Conservation (phyloP, 306 rosid species). For the Castanea crenata region DNA sequence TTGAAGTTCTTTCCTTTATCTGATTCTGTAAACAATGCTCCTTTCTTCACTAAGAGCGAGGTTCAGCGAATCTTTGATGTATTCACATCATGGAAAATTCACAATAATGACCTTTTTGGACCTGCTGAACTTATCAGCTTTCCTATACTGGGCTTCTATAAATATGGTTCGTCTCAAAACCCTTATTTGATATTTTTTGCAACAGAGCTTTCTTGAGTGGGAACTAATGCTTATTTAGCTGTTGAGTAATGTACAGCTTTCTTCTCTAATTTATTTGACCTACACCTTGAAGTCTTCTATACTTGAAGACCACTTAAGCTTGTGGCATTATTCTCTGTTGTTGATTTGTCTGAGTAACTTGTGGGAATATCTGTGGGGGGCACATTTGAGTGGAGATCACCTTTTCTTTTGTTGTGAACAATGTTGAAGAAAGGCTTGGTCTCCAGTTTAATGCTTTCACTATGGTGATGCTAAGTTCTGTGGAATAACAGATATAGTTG, state of each 20-base stretch:
- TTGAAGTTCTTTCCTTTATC: slow-evolving; percentile 69
- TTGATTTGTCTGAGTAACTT: no score
- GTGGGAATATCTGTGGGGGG: no score
- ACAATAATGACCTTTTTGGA: slow-evolving; percentile 55
- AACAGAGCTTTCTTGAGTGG: neutral
- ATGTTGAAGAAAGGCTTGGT: no score
- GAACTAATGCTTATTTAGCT: slow-evolving; percentile 7
- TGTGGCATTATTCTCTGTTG: no score
- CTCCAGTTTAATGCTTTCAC: no score
- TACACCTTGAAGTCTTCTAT: no score
- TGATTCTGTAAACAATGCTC: slow-evolving; percentile 19
- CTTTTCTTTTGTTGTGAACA: no score
- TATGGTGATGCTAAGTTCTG: neutral
- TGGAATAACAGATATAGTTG: neutral
- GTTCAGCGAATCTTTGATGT: slow-evolving; percentile 40
- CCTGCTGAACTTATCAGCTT: slow-evolving; percentile 70
- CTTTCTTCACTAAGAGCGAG: slow-evolving; percentile 51
- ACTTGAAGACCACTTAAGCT: no score
- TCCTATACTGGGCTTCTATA: slow-evolving; percentile 45
- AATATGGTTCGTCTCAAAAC: slow-evolving; percentile 48
- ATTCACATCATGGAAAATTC: slow-evolving; percentile 71
- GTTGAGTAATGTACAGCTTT: slow-evolving; percentile 6
- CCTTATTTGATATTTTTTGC: slow-evolving; percentile 22
- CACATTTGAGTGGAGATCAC: no score
- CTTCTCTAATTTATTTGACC: slow-evolving; percentile 1